These are phyloP conservation scores for Areca catechu DNA, from an alignment of 176 grass and related monocot species.

Conservation along the genomic window DNA sequence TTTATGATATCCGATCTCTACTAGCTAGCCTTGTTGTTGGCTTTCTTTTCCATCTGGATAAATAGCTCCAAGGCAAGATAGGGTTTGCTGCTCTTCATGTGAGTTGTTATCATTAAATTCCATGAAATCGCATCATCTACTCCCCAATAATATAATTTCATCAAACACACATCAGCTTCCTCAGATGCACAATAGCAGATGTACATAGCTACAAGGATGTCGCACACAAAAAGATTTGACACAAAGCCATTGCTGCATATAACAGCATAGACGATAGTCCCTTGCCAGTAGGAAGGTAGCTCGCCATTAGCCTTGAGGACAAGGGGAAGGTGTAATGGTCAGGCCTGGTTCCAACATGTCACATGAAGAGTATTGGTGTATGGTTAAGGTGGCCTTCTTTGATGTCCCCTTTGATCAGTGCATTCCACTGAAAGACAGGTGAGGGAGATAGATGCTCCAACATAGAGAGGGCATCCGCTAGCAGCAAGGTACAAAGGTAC, in stretches of 20 bases:
- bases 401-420: constrained; percentile 46
- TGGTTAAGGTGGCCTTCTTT: constrained; percentile 44
- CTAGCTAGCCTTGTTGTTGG: constrained; percentile 36
- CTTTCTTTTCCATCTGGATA: constrained; percentile 42
- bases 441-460: constrained; percentile 44
- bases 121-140: constrained; percentile 85
- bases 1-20: constrained; percentile 63
- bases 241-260: constrained; percentile 53
- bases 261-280: constrained; percentile 52
- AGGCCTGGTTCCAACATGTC: constrained; percentile 42
- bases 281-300: constrained; percentile 53
- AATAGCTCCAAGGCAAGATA: constrained; percentile 44
- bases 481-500: constrained; percentile 33
- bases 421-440: constrained; percentile 60
- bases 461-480: constrained; percentile 3
- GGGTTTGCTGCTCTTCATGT: constrained; percentile 44
- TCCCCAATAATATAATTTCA: constrained; percentile 45
- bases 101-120: constrained; percentile 65
- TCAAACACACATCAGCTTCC: constrained; percentile 52
- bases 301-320: constrained; percentile 55
- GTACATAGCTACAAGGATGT: constrained; percentile 67
- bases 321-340: constrained; percentile 75
- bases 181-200: constrained; percentile 41
- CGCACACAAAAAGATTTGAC: constrained; percentile 61
- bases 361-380: constrained; percentile 45